These are phyloP conservation scores for Aegilops longissima DNA, from an alignment of 176 grass and related monocot genomes.

Conservation along the genomic window DNA sequence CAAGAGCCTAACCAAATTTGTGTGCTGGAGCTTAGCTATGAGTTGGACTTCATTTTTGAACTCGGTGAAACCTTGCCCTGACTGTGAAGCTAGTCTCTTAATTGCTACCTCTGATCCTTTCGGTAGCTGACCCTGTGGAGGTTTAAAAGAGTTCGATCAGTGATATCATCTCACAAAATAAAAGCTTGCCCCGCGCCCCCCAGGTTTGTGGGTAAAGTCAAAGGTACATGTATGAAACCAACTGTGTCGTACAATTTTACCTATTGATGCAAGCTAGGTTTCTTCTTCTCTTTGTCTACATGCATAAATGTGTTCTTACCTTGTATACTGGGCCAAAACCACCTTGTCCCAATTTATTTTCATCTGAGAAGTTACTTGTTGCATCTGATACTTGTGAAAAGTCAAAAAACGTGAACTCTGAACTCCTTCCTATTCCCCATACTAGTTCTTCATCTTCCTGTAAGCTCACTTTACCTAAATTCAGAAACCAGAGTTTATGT, in stretches of 20 bases:
- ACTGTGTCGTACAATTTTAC: neutral
- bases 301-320: neutral
- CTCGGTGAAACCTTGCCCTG: neutral
- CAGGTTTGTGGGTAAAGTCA: neutral
- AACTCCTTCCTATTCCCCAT: neutral
- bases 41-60: neutral
- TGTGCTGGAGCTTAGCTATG: neutral
- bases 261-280: neutral
- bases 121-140: neutral
- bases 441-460: neutral
- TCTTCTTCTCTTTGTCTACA: neutral
- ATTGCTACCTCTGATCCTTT: neutral
- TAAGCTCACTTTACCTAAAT: neutral
- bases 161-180: neutral
- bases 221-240: neutral
- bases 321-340: neutral
- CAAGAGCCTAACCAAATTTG: neutral
- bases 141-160: neutral
- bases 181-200: no score
- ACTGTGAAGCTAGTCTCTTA: neutral
- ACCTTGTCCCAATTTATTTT: neutral
- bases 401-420: neutral
- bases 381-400: neutral
- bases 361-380: neutral
- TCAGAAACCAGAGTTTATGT: neutral